These are phyloP conservation scores for Tagetes erecta DNA, from an alignment of 129 eudicot species.

Conservation along the genomic window DNA sequence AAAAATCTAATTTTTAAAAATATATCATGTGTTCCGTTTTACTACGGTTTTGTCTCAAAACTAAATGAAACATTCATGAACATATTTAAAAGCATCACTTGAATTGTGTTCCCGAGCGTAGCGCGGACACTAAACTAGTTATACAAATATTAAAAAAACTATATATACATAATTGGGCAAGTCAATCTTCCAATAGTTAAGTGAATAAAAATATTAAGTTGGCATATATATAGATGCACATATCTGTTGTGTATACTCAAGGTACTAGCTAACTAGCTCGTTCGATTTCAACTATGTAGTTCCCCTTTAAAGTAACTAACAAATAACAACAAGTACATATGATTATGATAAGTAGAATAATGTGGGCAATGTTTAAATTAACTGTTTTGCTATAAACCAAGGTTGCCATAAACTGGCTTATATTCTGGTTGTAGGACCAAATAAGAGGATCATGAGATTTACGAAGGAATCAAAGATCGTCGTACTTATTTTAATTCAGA, in stretches of 20 bases:
- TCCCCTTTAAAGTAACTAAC: slow-evolving; percentile 13
- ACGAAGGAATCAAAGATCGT: slow-evolving; percentile 17
- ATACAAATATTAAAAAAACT: too few relatives aligned
- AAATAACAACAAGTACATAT: not conserved
- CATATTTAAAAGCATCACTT: too few relatives aligned
- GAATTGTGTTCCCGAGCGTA: too few relatives aligned
- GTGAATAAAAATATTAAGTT: not conserved
- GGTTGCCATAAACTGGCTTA: slow-evolving; percentile 15
- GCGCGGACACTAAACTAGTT: too few relatives aligned
- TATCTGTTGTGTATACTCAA: not conserved
- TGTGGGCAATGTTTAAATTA: slow-evolving; percentile 1
- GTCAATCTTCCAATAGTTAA: not conserved
- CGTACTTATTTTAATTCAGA: too few relatives aligned
- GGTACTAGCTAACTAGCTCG: slow-evolving; percentile 25
- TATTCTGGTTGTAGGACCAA: slow-evolving; percentile 28
- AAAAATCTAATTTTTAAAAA: too few relatives aligned
- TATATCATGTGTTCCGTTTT: too few relatives aligned
- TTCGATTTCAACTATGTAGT: slow-evolving; percentile 36
- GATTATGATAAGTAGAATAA: not conserved
- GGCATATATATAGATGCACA: not conserved
- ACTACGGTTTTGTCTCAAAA: too few relatives aligned
- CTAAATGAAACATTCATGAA: too few relatives aligned
- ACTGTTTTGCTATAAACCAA: slow-evolving; percentile 21
- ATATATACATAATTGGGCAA: too few relatives aligned
- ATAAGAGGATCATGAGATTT: slow-evolving; percentile 18